Evolutionary conservation across 805 yeast genomes (phyloP).

Genomic region (Komagataella pastoris): DNA sequence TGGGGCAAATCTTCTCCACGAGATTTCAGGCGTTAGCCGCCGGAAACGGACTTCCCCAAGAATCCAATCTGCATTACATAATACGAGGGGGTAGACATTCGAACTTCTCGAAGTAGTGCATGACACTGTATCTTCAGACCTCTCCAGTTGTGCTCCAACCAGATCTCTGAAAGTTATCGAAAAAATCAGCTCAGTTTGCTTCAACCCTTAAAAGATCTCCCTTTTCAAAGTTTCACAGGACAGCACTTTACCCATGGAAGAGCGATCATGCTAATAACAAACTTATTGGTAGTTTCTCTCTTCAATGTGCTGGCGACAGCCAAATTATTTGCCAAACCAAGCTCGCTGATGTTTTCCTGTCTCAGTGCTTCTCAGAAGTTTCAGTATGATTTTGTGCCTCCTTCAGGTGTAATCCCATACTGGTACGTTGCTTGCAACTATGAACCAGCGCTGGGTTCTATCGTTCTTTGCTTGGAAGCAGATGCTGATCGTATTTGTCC

Average conservation of each 20-base stretch:
- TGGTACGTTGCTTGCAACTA: constrained; percentile 13
- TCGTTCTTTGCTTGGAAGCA: constrained; percentile 12
- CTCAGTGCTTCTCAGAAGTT: constrained; percentile 5
- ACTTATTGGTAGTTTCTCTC: background rate
- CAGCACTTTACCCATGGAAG: background rate
- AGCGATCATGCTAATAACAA: background rate
- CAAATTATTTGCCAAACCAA: constrained; percentile 1
- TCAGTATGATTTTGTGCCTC: constrained; percentile 8
- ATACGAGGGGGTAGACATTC: background rate
- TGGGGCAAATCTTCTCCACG: too few relatives aligned
- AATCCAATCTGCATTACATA: too few relatives aligned
- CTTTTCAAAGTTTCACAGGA: background rate
- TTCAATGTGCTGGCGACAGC: background rate
- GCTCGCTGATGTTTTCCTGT: constrained; percentile 12
- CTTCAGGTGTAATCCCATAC: constrained; percentile 4
- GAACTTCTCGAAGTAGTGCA: background rate
- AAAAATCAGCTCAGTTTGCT: background rate
- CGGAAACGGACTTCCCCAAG: too few relatives aligned
- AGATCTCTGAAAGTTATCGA: background rate
- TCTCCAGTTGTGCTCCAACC: background rate
- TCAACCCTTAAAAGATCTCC: background rate
- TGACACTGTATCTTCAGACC: background rate
- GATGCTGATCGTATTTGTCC: background rate
- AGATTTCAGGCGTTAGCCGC: too few relatives aligned
- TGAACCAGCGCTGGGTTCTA: constrained; percentile 13